phyloP scores from a whole-genome alignment of 305 asterid genomes.

The Petunia hybrid region DNA sequence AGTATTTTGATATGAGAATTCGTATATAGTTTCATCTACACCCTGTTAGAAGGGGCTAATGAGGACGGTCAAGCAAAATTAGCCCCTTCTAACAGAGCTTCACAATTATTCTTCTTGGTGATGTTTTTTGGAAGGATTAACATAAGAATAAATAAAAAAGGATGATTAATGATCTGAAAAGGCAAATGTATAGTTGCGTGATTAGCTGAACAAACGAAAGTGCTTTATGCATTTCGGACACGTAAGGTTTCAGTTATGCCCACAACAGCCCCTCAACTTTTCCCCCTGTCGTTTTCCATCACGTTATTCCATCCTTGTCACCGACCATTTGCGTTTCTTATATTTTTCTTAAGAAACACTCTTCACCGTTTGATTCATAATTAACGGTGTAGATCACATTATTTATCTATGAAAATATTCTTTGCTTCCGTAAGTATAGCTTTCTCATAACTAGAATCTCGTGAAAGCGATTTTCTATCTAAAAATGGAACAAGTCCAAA shows the following conservation, averaged over 20 bases:
- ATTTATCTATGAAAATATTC: not conserved
- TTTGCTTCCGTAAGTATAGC: constrained; percentile 6
- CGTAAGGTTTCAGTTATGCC: constrained; percentile 50
- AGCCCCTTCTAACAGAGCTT: too few relatives aligned
- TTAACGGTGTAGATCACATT: constrained; percentile 7
- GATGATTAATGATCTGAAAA: not conserved
- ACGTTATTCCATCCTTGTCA: constrained; percentile 50
- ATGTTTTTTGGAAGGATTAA: too few relatives aligned
- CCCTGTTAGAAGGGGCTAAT: too few relatives aligned
- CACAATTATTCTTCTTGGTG: too few relatives aligned
- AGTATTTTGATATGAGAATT: too few relatives aligned
- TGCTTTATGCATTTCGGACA: constrained; percentile 53
- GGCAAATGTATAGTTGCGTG: constrained; percentile 54
- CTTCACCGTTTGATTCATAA: not conserved
- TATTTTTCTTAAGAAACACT: not conserved
- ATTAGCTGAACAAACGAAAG: constrained; percentile 38
- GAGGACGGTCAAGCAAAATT: too few relatives aligned
- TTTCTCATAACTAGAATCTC: constrained; percentile 49
- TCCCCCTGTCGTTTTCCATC: constrained; percentile 42
- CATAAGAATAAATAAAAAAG: not conserved
- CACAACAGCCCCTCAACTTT: not conserved
- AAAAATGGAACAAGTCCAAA: not conserved
- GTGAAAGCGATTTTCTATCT: constrained; percentile 49
- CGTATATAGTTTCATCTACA: too few relatives aligned
- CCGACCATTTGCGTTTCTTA: not conserved